Evolutionary conservation across 305 asterid genomes (phyloP).

Genomic region (Petunia hybrid): DNA sequence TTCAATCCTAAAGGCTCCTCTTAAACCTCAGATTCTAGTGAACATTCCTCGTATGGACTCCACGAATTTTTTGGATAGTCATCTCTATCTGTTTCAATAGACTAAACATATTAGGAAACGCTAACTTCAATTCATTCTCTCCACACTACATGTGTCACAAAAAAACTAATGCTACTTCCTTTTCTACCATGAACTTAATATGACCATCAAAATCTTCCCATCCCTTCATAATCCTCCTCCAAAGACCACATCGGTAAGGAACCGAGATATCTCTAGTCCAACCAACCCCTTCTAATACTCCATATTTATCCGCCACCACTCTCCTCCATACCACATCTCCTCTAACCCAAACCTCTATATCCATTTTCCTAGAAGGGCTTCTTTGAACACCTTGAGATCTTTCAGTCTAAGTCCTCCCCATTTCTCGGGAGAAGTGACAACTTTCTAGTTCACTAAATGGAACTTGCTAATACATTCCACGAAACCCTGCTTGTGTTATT

Average conservation of each 20-base stretch:
- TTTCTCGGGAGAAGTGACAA: background rate
- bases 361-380: background rate
- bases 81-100: too few species aligned
- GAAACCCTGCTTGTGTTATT: background rate
- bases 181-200: background rate
- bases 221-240: background rate
- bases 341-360: background rate
- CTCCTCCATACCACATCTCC: background rate
- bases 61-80: too few species aligned
- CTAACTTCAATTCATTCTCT: background rate
- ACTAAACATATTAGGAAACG: background rate
- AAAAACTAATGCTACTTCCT: background rate
- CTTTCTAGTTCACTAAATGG: background rate
- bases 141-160: background rate
- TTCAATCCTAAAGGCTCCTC: too few species aligned
- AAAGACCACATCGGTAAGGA: background rate
- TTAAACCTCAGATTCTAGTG: too few species aligned
- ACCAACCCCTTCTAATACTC: background rate
- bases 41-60: too few species aligned
- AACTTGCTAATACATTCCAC: background rate
- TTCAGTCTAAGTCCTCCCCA: background rate
- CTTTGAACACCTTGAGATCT: conserved; percentile 1
- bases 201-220: background rate
- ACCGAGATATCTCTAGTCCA: background rate
- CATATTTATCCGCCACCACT: background rate